Evolutionary conservation across 768 basidiomycete genomes (phyloP).

Genomic region (Coprinopsis sp.): DNA sequence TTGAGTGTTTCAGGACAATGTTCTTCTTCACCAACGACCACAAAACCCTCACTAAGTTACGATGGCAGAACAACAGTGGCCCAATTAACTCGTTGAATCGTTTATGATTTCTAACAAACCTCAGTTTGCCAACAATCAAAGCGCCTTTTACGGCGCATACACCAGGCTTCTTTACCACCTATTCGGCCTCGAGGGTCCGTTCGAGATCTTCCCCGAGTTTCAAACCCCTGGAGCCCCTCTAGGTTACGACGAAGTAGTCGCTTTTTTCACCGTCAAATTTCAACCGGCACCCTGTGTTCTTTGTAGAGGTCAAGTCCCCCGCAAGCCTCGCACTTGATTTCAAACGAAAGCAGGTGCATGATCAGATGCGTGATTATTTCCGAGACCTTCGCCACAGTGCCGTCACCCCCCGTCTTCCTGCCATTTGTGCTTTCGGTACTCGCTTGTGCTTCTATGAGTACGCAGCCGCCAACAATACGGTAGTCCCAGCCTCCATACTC

Average conservation of each 20-base stretch:
- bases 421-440: constrained; percentile 16
- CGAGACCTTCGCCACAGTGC: constrained; percentile 9
- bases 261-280: constrained; percentile 9
- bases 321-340: constrained; percentile 10
- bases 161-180: constrained; percentile 16
- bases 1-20: no score
- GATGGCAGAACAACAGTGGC: constrained; percentile 4
- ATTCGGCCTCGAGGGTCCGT: constrained; percentile 13
- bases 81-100: neutral
- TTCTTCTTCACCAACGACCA: neutral
- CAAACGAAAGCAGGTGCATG: constrained; percentile 13
- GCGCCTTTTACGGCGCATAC: constrained; percentile 18
- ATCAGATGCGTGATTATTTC: constrained; percentile 16
- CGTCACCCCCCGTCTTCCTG: constrained; percentile 8
- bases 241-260: constrained; percentile 4
- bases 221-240: neutral
- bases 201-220: constrained; percentile 12
- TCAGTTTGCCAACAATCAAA: constrained; percentile 8
- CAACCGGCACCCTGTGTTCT: constrained; percentile 14
- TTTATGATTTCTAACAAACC: constrained; percentile 6
- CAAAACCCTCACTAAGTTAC: neutral
- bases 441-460: constrained; percentile 14
- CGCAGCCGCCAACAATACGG: constrained; percentile 7
- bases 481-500: constrained; percentile 12
- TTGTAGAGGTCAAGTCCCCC: constrained; percentile 14